Evolutionary conservation across 2,329 filamentous ascomycete genomes (phyloP).

Genomic region (Fusarium circinatum): DNA sequence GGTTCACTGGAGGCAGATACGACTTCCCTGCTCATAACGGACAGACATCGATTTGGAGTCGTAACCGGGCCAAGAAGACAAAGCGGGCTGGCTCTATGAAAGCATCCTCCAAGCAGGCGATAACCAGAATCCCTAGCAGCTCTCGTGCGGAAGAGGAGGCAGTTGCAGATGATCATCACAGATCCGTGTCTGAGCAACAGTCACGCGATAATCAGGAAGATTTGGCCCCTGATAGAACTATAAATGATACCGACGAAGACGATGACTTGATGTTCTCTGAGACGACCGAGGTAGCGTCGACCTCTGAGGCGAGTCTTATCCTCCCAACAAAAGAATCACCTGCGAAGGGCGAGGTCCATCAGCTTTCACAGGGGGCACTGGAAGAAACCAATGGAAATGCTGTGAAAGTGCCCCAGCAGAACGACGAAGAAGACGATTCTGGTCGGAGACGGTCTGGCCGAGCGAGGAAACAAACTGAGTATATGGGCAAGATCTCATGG

Average conservation of each 20-base stretch:
- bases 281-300: not conserved
- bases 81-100: conserved; percentile 38
- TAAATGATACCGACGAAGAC: conserved; percentile 36
- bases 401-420: not conserved
- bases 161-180: not conserved
- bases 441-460: conserved; percentile 43
- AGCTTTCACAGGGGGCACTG: not conserved
- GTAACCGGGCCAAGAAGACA: conserved; percentile 23
- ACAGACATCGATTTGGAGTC: conserved; percentile 50
- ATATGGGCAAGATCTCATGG: conserved; percentile 47
- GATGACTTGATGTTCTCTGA: conserved; percentile 38
- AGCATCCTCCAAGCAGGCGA: conserved; percentile 1
- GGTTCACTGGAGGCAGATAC: conserved; percentile 44
- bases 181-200: not conserved
- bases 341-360: not conserved
- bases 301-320: not conserved
- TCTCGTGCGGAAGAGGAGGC: not conserved
- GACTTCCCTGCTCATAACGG: conserved; percentile 46
- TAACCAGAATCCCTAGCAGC: not conserved
- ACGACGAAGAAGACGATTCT: conserved; percentile 12
- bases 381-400: not conserved
- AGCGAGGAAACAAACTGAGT: conserved; percentile 44
- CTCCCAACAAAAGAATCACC: not conserved
- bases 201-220: not conserved
- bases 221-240: not conserved